Conservation (phyloP, 2,329 filamentous ascomycete genomes). For the Aureobasidium sp. region DNA sequence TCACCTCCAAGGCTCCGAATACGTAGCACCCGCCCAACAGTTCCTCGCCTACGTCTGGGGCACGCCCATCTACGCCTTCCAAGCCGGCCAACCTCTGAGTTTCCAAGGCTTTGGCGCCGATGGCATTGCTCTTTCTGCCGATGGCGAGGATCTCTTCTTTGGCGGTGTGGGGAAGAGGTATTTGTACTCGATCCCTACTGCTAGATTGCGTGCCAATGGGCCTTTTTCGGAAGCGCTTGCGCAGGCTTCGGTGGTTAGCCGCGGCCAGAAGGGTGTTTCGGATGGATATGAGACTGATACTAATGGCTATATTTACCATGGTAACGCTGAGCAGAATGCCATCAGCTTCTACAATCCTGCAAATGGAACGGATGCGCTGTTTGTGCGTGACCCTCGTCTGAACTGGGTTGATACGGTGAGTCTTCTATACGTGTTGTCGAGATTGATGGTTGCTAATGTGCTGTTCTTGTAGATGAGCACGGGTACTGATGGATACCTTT, state of each 20-base stretch:
- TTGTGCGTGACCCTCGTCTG: constrained; percentile 38
- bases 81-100: constrained; percentile 27
- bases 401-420: constrained; percentile 41
- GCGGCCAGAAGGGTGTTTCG: constrained; percentile 41
- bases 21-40: constrained; percentile 35
- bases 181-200: constrained; percentile 39
- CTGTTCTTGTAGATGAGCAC: constrained; percentile 13
- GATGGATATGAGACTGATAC: constrained; percentile 46
- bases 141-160: constrained; percentile 41
- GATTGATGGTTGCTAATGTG: neutral
- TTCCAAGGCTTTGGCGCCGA: constrained; percentile 40
- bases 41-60: constrained; percentile 44
- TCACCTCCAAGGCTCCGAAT: constrained; percentile 36
- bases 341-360: constrained; percentile 38
- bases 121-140: constrained; percentile 42
- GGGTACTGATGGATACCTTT: constrained; percentile 40
- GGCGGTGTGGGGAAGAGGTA: constrained; percentile 36
- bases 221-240: constrained; percentile 35
- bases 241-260: constrained; percentile 33
- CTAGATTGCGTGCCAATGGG: constrained; percentile 32
- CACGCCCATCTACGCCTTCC: constrained; percentile 36
- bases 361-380: constrained; percentile 35
- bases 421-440: neutral
- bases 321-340: constrained; percentile 43
- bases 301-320: constrained; percentile 41